Conservation (phyloP, 164 flowering plant genomes). For the Magnolia kwangsiensis region DNA sequence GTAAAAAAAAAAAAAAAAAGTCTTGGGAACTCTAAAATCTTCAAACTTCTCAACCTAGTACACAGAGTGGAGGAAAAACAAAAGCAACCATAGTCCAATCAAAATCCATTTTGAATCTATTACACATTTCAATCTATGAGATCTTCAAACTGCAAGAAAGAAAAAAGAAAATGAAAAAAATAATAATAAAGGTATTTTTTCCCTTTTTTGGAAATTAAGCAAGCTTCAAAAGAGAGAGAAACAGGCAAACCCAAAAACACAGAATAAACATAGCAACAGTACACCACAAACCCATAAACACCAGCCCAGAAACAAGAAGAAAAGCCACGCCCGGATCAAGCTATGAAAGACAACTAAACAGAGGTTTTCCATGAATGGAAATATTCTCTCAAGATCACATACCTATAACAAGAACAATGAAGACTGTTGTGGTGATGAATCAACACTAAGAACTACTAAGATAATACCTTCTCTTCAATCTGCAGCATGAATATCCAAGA, state of each 20-base stretch:
- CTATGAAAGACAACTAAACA: background rate
- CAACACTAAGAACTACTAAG: background rate
- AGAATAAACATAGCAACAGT: background rate
- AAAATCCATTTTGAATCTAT: background rate
- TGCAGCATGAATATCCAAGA: background rate
- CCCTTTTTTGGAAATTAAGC: no score
- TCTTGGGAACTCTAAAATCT: background rate
- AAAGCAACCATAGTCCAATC: background rate
- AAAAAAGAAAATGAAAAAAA: no score
- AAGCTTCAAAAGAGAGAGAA: background rate
- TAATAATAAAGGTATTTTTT: no score
- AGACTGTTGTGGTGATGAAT: background rate
- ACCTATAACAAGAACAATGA: background rate
- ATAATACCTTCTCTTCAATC: background rate
- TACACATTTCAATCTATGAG: no score
- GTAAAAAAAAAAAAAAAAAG: background rate
- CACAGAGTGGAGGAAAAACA: background rate
- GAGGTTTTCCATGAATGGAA: background rate
- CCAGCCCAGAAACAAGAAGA: no score
- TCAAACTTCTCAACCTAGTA: background rate
- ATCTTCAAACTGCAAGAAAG: no score
- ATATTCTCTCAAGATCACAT: background rate
- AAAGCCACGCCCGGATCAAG: background rate
- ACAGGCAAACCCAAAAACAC: background rate
- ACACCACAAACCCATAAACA: background rate